Conservation (phyloP, 495 filamentous ascomycete species). For the Neurospora sp. region DNA sequence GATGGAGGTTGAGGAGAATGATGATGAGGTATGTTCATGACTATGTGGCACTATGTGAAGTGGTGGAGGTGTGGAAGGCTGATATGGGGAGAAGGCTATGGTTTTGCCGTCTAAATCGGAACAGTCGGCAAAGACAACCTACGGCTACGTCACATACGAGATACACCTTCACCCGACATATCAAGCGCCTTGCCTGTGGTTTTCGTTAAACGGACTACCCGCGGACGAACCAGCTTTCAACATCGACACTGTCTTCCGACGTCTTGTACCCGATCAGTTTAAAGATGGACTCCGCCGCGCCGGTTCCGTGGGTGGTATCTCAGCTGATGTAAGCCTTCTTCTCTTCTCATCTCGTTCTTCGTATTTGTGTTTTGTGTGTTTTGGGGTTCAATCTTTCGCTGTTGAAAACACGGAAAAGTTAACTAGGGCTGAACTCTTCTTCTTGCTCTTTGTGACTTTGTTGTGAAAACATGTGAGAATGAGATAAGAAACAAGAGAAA, state of each 20-base stretch:
- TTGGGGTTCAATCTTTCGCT: not conserved
- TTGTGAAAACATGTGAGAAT: not conserved
- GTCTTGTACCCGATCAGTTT: constrained; percentile 56
- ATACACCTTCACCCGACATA: constrained; percentile 49
- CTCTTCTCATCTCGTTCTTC: constrained; percentile 6
- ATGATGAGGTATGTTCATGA: constrained; percentile 37
- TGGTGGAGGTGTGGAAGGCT: too few relatives aligned
- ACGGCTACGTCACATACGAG: constrained; percentile 51
- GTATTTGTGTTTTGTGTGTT: constrained; percentile 13
- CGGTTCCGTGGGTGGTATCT: constrained; percentile 66
- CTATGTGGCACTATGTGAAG: too few relatives aligned
- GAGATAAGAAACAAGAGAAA: constrained; percentile 8
- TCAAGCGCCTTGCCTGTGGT: constrained; percentile 49
- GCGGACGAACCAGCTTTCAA: constrained; percentile 30
- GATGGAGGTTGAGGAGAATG: constrained; percentile 38
- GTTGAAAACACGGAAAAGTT: constrained; percentile 17
- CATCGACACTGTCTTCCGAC: constrained; percentile 58
- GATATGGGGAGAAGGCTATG: constrained; percentile 32
- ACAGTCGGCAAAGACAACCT: not conserved
- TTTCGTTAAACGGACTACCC: constrained; percentile 39
- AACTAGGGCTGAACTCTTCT: constrained; percentile 33
- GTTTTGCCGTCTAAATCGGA: not conserved
- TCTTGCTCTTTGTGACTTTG: constrained; percentile 4
- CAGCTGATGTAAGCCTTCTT: constrained; percentile 53
- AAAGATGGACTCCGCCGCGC: constrained; percentile 44